Base-by-base conservation (phyloP, 2,329 filamentous ascomycete species). In the Simplicillium sp. region DNA sequence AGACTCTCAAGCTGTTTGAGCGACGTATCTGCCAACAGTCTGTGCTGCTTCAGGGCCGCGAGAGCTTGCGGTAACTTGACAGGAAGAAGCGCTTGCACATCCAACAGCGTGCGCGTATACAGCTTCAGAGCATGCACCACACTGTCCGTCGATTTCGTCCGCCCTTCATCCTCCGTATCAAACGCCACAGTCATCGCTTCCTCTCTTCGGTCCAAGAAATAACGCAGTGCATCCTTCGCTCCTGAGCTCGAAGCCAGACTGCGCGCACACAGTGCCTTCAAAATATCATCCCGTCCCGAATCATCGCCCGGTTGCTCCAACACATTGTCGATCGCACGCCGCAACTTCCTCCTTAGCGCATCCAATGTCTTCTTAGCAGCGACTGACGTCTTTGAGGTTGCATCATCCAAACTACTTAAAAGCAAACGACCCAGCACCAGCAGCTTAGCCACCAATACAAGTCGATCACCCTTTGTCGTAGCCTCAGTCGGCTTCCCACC, bases 221-320 rank as follows among this genome's bases (percentile, higher is more conserved):
- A 81, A 7, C 77, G 70, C 40, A 96, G 61, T 1, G 87, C 83
- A 55, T 95, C 88, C 43, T 76, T 80, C 0, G 86, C 80, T 0
- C 87, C 84, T 1, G 84, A 87, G 52, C 78, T 94, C 3, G 84
- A 88, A 2, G 81, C 78, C 38, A 97, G 68, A 46, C 87, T 88
- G 57, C 88, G 89, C 0, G 89, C 88, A 42, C 81, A 84, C 49
- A 96, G 70, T 1, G 82, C 80, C 50, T 87, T 82, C 11, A 90
- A 66, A 13, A 92, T 70, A 16, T 75, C 68, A 44, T 68, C 53
- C 43, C 70, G 52, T 50, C 70, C 49, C 45, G 58, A 46, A 54
- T 65, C 46, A 52, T 71, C 58, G 71, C 81, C 73, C 18, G 81
- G 73, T 37, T 73, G 76, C 48, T 75, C 72, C 40, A 94, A 58